These are phyloP conservation scores for Danielia oregonensis DNA, from an alignment of 805 yeast genomes.

Conservation along the genomic window DNA sequence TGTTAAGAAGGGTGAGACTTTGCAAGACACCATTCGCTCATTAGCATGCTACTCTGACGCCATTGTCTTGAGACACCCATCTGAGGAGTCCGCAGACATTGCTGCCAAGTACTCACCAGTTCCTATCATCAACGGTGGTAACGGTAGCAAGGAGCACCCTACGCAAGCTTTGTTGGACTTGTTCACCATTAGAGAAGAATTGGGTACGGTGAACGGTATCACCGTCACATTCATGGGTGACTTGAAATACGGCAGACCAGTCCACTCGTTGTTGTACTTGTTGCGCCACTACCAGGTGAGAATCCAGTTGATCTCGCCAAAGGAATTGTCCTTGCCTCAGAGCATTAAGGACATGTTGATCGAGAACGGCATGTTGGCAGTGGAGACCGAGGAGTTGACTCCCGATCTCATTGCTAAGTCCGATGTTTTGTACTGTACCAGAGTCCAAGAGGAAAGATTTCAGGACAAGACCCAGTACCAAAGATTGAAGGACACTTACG, in stretches of 20 bases:
- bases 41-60: constrained; percentile 96
- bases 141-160: constrained; percentile 97
- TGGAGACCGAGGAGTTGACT: constrained; percentile 74
- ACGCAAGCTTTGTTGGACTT: constrained; percentile 96
- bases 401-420: constrained; percentile 83
- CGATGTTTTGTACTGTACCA: constrained; percentile 95
- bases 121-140: constrained; percentile 97
- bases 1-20: constrained; percentile 95
- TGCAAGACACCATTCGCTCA: constrained; percentile 94
- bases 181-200: constrained; percentile 97
- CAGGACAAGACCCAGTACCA: constrained; percentile 70
- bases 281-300: constrained; percentile 90
- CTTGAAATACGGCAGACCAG: constrained; percentile 96
- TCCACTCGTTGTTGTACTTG: constrained; percentile 89
- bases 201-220: constrained; percentile 97
- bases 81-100: constrained; percentile 83
- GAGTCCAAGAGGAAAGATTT: constrained; percentile 97
- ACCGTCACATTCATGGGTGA: constrained; percentile 99
- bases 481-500: constrained; percentile 84
- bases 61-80: constrained; percentile 94
- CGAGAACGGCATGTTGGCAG: constrained; percentile 63
- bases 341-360: constrained; percentile 64
- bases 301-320: constrained; percentile 87
- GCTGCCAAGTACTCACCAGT: constrained; percentile 97
- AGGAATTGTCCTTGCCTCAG: constrained; percentile 79